Conservation (phyloP, 1,284 basidiomycete genomes). For the Stygiomarasmius scandens region DNA sequence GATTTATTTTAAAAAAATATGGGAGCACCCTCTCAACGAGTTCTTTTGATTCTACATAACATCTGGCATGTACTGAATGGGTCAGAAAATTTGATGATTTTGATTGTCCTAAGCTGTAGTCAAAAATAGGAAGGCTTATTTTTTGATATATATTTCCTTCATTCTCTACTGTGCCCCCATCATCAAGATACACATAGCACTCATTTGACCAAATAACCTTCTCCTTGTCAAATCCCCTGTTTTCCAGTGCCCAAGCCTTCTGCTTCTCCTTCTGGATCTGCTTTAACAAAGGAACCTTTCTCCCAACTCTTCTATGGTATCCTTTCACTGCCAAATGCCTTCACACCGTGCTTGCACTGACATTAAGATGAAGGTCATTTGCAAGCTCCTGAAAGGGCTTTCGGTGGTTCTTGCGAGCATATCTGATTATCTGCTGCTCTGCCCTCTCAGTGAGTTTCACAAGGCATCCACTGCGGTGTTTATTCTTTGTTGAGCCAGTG, state of each 20-base stretch:
- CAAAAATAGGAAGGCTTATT: no score
- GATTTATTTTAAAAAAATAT: no score
- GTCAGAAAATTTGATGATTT: no score
- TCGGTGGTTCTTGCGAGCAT: slow-evolving; percentile 12
- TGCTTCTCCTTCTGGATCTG: slow-evolving; percentile 17
- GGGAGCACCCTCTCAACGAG: no score
- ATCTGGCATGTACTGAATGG: no score
- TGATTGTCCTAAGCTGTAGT: no score
- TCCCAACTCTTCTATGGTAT: slow-evolving; percentile 23
- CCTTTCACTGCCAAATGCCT: slow-evolving; percentile 16
- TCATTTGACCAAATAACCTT: slow-evolving; percentile 23
- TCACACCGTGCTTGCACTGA: slow-evolving; percentile 18
- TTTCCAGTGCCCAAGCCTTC: slow-evolving; percentile 20
- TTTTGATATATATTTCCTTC: no score
- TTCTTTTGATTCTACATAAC: no score
- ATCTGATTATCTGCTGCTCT: slow-evolving; percentile 14
- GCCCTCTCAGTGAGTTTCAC: slow-evolving; percentile 12
- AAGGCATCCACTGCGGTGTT: slow-evolving; percentile 17
- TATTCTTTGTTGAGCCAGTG: slow-evolving; percentile 22
- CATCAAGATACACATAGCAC: slow-evolving; percentile 22
- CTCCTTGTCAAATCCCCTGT: slow-evolving; percentile 3
- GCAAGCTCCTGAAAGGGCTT: slow-evolving; percentile 20
- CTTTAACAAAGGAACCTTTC: slow-evolving; percentile 23
- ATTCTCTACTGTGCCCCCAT: no score
- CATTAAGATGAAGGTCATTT: slow-evolving; percentile 13